These are phyloP conservation scores for Fusarium miscanthi DNA, from an alignment of 2,329 filamentous ascomycete genomes.

Conservation along the genomic window DNA sequence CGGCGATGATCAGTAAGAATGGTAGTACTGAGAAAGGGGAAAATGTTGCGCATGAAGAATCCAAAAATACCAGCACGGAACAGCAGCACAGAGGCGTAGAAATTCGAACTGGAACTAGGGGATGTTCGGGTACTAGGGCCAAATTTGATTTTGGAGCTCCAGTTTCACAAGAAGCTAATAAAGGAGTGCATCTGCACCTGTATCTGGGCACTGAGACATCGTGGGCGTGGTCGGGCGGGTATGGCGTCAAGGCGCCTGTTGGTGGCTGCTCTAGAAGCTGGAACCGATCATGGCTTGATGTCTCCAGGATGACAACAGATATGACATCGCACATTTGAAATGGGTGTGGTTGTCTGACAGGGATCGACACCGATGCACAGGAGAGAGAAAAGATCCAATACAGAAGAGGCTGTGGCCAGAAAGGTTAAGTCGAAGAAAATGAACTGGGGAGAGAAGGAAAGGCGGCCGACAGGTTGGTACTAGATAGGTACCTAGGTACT, in stretches of 20 bases:
- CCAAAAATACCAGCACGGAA: conserved; percentile 7
- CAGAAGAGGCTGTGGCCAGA: conserved; percentile 22
- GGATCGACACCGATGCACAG: conserved; percentile 4
- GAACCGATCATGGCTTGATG: conserved; percentile 28
- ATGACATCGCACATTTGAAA: conserved; percentile 1
- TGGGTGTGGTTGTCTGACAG: neutral
- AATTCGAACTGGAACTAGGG: neutral
- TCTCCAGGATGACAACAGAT: conserved; percentile 21
- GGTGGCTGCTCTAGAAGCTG: conserved; percentile 35
- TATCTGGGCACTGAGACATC: conserved; percentile 6
- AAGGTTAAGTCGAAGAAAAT: neutral
- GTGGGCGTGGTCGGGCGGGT: conserved; percentile 26
- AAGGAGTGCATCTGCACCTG: neutral
- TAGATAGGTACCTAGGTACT: neutral
- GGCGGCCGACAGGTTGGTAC: conserved; percentile 15
- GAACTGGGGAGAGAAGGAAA: conserved; percentile 10
- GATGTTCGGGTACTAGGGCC: neutral
- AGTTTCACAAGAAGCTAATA: conserved; percentile 1
- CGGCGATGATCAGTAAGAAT: conserved; percentile 18
- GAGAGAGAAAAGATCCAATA: conserved; percentile 6
- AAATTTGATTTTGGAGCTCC: conserved; percentile 6
- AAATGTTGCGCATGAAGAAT: conserved; percentile 4
- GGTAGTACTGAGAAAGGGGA: conserved; percentile 6
- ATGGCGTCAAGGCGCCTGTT: conserved; percentile 46
- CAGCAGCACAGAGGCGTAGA: conserved; percentile 12